A percentile compares a stretch with the other conserved stretches of the same genome.
Evolutionary conservation across 73 alveolate genomes (phyloP).

Genomic region (Stentor coeruleus): DNA sequence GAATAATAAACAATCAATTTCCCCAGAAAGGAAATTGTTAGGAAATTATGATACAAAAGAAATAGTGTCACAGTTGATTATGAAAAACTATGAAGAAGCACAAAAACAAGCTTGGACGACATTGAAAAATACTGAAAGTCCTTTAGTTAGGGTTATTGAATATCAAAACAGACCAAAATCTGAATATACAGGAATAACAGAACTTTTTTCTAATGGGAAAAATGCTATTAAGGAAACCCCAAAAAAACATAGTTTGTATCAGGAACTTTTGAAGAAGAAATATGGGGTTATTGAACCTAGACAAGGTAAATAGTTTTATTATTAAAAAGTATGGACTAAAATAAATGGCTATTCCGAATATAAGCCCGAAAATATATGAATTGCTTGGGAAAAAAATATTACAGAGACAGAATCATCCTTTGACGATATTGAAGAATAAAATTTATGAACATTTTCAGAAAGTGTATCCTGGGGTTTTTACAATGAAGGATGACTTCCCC

Average conservation of each 20-base stretch:
- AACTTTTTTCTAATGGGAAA: background rate
- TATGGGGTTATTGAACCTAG: constrained; percentile 9
- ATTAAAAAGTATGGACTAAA: too few species aligned
- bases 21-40: background rate
- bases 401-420: constrained; percentile 49
- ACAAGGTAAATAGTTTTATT: too few species aligned
- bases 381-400: constrained; percentile 41
- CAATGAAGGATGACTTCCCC: constrained; percentile 41
- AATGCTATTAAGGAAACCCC: background rate
- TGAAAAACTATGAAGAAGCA: background rate
- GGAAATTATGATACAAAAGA: background rate
- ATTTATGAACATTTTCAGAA: constrained; percentile 36
- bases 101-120: background rate
- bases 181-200: background rate
- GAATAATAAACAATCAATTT: too few species aligned
- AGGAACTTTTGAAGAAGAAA: background rate
- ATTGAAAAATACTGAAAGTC: background rate
- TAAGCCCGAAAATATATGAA: constrained; percentile 43
- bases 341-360: constrained; percentile 31
- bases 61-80: background rate
- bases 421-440: constrained; percentile 33
- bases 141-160: background rate
- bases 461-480: constrained; percentile 34
- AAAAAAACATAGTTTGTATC: background rate
- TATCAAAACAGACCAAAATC: background rate